A percentile compares a stretch with the other conserved stretches of the same genome.
phyloP scores from a whole-genome alignment of 169 alveolate genomes.

The Theileria annulata region DNA sequence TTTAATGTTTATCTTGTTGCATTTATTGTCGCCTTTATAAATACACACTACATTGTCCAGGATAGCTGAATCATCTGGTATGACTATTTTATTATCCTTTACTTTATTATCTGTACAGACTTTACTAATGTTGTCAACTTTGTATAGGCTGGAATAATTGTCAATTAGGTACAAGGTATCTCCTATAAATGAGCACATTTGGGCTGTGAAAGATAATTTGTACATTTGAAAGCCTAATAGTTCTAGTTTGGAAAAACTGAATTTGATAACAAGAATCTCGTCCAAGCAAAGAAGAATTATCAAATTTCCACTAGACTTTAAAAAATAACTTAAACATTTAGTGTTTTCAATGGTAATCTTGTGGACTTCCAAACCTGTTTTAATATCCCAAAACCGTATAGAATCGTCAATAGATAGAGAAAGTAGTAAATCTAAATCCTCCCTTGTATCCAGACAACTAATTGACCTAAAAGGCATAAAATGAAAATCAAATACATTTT shows the following conservation, averaged over 20 bases:
- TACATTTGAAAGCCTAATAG: background rate
- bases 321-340: background rate
- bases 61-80: background rate
- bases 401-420: constrained; percentile 24
- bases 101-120: background rate
- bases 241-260: background rate
- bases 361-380: constrained; percentile 18
- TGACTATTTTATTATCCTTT: background rate
- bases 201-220: constrained; percentile 9
- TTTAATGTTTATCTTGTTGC: background rate
- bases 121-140: background rate
- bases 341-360: background rate
- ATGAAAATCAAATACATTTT: background rate
- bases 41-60: background rate
- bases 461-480: constrained; percentile 1
- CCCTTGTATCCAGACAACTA: constrained; percentile 1
- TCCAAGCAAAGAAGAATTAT: background rate
- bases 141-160: background rate
- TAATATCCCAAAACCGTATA: constrained; percentile 19
- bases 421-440: constrained; percentile 5
- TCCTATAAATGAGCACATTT: background rate
- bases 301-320: background rate
- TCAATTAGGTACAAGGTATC: constrained; percentile 5
- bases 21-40: background rate
- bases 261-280: background rate